Conservation (phyloP, 805 yeast species). For the Hanseniaspora mollemarum region DNA sequence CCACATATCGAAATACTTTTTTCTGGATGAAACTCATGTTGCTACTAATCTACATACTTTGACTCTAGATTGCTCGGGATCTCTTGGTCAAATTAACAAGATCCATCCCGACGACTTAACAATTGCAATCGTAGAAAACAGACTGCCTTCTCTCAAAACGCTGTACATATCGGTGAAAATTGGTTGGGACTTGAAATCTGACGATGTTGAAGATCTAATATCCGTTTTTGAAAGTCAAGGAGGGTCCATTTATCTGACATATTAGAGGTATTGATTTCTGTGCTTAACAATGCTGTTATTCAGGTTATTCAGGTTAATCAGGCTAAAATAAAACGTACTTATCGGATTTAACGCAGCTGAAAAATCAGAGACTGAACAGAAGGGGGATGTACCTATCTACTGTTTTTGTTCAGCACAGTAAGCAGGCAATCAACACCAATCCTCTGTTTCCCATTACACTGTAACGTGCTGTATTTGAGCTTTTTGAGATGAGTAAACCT, state of each 20-base stretch:
- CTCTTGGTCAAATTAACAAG: conserved; percentile 70
- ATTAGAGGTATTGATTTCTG: conserved; percentile 18
- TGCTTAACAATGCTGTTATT: too few relatives aligned
- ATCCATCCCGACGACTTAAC: conserved; percentile 82
- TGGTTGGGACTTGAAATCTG: conserved; percentile 71
- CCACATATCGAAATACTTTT: conserved; percentile 45
- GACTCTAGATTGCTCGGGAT: conserved; percentile 73
- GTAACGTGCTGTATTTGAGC: too few relatives aligned
- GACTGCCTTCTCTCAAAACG: conserved; percentile 56
- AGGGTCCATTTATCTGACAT: conserved; percentile 60
- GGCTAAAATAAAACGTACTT: too few relatives aligned
- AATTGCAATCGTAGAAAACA: conserved; percentile 65
- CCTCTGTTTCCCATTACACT: too few relatives aligned
- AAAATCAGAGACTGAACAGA: too few relatives aligned
- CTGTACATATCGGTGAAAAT: conserved; percentile 61
- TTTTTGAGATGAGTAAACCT: too few relatives aligned
- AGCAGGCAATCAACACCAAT: too few relatives aligned
- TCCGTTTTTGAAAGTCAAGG: conserved; percentile 60
- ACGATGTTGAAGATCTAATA: conserved; percentile 51
- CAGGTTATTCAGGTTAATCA: too few relatives aligned
- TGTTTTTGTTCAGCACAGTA: too few relatives aligned
- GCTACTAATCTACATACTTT: conserved; percentile 47
- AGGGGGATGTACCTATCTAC: too few relatives aligned
- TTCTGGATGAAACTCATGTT: conserved; percentile 37
- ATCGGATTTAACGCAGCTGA: too few relatives aligned